Evolutionary conservation across 2,329 filamentous ascomycete species (phyloP), one percentile per base, ranked within the genome.

Genomic region (Colletotrichum truncatum): DNA sequence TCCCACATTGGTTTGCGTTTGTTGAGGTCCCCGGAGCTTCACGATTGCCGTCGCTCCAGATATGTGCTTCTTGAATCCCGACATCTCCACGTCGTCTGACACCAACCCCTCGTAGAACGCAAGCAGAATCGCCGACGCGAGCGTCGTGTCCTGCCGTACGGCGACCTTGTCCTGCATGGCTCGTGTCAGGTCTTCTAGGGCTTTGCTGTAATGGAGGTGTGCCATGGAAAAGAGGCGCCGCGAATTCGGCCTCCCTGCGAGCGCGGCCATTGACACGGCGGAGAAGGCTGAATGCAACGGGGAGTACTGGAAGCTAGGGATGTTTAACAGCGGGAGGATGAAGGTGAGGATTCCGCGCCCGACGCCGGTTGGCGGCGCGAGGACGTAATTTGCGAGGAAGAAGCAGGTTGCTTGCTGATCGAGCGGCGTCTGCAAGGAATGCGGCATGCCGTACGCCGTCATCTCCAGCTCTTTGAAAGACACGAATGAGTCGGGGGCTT

Each of bases 61-160:
- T 2, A 72, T 63, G 41, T 71, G 71, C 21, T 67, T 72, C 16
- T 66, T 73, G 64, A 67, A 70, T 1, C 63, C 64, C 12, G 63
- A 63, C 48, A 69, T 63, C n/a, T 64, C 59, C 9, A 63, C 60
- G 14, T 70, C 62, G 23, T 68, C 69, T 11, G 68, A 65, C 0
- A 71, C 66, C 6, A 72, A 52, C 1, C 66, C 69, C 51, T 72
- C 70, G n/a, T 72, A 72, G n/a, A 72, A 70, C 2, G 70, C 70
- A 9, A 72, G 32, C 21, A 72, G 16, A 9, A 72, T 72, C 4
- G 68, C 61, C 8, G 70, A 62, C 3, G 70, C 70, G 4, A 72
- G 66, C 3, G 68, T 67, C 11, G 67, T 66, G 26, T 72, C 70
- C n/a, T 67, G 56, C 23, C 63, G 53, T 5, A 70, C 66, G 5